These are phyloP conservation scores for Alternaria rosae DNA, from an alignment of 2,329 filamentous ascomycete genomes.

Conservation along the genomic window DNA sequence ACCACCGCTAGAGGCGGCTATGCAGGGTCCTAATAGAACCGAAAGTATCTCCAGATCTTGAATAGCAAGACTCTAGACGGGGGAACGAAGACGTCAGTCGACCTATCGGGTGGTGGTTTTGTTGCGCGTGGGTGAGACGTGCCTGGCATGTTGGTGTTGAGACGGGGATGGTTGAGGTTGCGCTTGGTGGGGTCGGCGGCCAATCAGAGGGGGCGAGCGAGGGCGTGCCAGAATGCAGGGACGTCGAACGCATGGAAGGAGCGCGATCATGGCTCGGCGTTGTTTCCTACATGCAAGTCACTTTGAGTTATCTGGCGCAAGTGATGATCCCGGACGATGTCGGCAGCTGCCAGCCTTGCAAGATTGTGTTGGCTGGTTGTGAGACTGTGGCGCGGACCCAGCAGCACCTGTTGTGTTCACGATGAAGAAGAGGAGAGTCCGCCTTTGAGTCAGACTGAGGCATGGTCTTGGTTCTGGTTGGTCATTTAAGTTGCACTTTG, in stretches of 20 bases:
- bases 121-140: constrained; percentile 40
- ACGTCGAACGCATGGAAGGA: constrained; percentile 18
- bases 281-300: constrained; percentile 9
- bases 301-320: not conserved
- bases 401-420: too few relatives aligned
- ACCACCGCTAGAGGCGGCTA: constrained; percentile 40
- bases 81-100: constrained; percentile 3
- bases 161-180: constrained; percentile 30
- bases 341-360: constrained; percentile 14
- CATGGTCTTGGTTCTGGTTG: too few relatives aligned
- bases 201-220: constrained; percentile 35
- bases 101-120: constrained; percentile 41
- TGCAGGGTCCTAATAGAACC: constrained; percentile 39
- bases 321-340: constrained; percentile 22
- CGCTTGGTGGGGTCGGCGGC: constrained; percentile 20
- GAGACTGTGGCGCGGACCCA: too few relatives aligned
- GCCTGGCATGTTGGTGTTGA: constrained; percentile 44
- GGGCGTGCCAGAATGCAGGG: constrained; percentile 45
- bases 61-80: constrained; percentile 5
- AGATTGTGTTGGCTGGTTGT: not conserved
- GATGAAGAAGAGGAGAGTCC: too few relatives aligned
- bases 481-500: too few relatives aligned
- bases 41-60: constrained; percentile 37
- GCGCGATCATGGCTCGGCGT: constrained; percentile 5
- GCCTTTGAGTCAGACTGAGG: too few relatives aligned